Percentiles rank a stretch among this genome's conserved stretches.
phyloP scores from a whole-genome alignment of 78 protist species.

The Abeoforma whisleri region DNA sequence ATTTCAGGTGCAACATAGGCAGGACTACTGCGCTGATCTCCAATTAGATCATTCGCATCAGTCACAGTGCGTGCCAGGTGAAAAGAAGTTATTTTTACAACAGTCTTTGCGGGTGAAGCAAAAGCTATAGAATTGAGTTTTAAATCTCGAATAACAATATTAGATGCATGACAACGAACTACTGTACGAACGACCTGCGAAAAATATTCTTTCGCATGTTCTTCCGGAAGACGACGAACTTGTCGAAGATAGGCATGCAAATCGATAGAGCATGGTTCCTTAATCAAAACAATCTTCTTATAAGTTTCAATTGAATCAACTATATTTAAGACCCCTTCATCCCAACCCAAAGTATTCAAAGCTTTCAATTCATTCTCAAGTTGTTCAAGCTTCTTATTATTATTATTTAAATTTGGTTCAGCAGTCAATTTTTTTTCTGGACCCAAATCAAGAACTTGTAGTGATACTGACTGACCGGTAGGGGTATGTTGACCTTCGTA shows the following conservation, averaged over 20 bases:
- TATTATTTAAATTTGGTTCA: too few relatives aligned
- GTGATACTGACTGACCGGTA: too few relatives aligned
- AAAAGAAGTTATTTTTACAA: background rate
- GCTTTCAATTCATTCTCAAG: too few relatives aligned
- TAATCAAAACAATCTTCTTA: background rate
- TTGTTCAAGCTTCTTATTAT: too few relatives aligned
- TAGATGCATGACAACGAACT: background rate
- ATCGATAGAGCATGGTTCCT: background rate
- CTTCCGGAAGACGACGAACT: background rate
- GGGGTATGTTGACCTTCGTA: too few relatives aligned
- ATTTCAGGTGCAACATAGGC: slow-evolving; percentile 31
- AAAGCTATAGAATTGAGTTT: background rate
- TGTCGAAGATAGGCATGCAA: background rate
- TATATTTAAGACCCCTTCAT: background rate
- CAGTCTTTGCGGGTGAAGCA: background rate
- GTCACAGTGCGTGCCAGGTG: background rate
- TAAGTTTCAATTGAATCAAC: background rate
- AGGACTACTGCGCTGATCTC: background rate
- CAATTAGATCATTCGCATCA: background rate
- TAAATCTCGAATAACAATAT: slow-evolving; percentile 1
- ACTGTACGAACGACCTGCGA: background rate
- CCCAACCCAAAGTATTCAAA: too few relatives aligned
- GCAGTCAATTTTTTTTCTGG: too few relatives aligned
- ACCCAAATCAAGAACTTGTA: too few relatives aligned
- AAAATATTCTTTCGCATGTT: background rate